Percentiles rank a stretch among this genome's conserved stretches.
These are phyloP conservation scores for Tylopilus sp. DNA, from an alignment of 768 basidiomycete genomes.

Conservation along the genomic window DNA sequence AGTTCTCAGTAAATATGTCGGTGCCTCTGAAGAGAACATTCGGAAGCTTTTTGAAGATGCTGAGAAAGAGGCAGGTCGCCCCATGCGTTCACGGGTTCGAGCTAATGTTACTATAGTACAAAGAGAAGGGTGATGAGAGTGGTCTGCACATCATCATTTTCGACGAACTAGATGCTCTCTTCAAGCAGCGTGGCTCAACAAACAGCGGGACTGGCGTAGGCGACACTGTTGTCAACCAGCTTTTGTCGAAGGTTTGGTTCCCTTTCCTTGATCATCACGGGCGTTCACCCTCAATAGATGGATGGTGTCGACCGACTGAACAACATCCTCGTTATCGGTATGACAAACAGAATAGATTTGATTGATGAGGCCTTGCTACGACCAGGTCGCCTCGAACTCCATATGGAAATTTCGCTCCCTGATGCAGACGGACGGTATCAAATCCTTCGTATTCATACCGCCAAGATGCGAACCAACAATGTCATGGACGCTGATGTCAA, in stretches of 20 bases:
- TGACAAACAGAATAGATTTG: constrained; percentile 99
- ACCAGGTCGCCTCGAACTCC: constrained; percentile 97
- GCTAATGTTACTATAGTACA: constrained; percentile 58
- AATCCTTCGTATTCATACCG: constrained; percentile 93
- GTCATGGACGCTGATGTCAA: constrained; percentile 89
- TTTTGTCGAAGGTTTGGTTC: constrained; percentile 81
- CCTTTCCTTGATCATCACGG: neutral
- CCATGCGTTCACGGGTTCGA: neutral
- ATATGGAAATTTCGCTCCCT: constrained; percentile 98
- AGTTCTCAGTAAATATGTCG: constrained; percentile 95
- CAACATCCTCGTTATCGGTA: constrained; percentile 98
- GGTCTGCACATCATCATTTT: constrained; percentile 99
- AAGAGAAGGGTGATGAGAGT: constrained; percentile 95
- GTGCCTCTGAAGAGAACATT: constrained; percentile 96
- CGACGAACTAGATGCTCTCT: constrained; percentile 97
- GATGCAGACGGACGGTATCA: constrained; percentile 91
- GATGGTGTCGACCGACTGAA: constrained; percentile 98
- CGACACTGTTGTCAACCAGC: constrained; percentile 98
- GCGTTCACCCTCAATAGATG: constrained; percentile 59
- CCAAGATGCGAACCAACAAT: constrained; percentile 88
- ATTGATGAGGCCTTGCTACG: constrained; percentile 97
- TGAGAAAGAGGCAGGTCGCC: constrained; percentile 76
- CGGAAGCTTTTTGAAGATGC: constrained; percentile 98
- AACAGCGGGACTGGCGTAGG: constrained; percentile 93
- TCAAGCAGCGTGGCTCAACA: constrained; percentile 95